Conservation (phyloP, 148 eudicot species). For the Silene latifolia region DNA sequence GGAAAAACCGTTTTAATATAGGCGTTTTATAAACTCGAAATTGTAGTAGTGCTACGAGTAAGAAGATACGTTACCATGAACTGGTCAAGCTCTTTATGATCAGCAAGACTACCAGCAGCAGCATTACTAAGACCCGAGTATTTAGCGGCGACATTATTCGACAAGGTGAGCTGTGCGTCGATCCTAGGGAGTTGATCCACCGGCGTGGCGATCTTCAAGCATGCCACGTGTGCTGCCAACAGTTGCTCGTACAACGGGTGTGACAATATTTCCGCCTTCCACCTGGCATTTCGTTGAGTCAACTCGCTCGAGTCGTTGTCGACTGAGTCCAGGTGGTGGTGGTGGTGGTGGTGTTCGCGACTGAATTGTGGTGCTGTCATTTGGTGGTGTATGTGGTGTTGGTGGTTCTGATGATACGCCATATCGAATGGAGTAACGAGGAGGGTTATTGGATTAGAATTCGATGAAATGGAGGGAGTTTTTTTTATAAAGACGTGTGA, state of each 20-base stretch:
- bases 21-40: no score
- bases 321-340: neutral
- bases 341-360: neutral
- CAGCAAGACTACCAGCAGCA: constrained; percentile 3
- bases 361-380: neutral
- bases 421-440: no score
- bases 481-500: no score
- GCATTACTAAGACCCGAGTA: constrained; percentile 47
- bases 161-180: constrained; percentile 72
- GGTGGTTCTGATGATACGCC: neutral
- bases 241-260: constrained; percentile 84
- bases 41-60: neutral
- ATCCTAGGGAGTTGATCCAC: constrained; percentile 86
- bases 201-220: constrained; percentile 73
- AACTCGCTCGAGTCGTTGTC: neutral
- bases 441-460: no score
- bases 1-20: no score
- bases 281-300: constrained; percentile 20
- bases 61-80: constrained; percentile 58
- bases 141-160: constrained; percentile 61
- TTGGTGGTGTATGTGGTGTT: neutral
- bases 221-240: constrained; percentile 75
- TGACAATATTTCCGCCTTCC: constrained; percentile 49
- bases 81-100: constrained; percentile 81
- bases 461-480: neutral